These are phyloP conservation scores for Penicillium sp. DNA, from an alignment of 2,329 filamentous ascomycete species.

Conservation along the genomic window DNA sequence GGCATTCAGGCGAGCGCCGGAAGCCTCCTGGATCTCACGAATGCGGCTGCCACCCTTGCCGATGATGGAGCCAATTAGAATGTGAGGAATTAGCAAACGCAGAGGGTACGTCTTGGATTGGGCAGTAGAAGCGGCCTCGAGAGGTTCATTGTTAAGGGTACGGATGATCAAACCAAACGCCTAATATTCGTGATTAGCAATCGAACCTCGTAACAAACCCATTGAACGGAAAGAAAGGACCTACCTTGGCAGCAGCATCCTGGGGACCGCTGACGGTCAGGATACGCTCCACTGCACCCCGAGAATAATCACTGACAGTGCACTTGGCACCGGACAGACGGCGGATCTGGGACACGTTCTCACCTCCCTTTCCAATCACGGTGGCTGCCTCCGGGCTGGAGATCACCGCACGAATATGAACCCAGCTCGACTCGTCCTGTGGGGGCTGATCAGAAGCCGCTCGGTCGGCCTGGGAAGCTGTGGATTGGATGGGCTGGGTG, in stretches of 20 bases:
- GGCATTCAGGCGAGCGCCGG: conserved; percentile 88
- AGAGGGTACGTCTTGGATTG: conserved; percentile 97
- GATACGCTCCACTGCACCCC: conserved; percentile 93
- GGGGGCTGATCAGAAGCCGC: conserved; percentile 41
- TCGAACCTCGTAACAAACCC: neutral
- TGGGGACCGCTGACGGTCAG: conserved; percentile 93
- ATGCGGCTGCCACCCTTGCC: conserved; percentile 93
- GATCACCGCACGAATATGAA: conserved; percentile 93
- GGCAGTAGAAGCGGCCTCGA: conserved; percentile 76
- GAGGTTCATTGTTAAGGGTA: conserved; percentile 91
- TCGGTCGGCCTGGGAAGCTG: conserved; percentile 47
- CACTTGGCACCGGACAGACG: conserved; percentile 94
- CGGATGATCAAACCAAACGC: conserved; percentile 97
- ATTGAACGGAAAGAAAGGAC: conserved; percentile 22
- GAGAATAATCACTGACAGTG: conserved; percentile 95
- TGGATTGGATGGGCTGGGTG: conserved; percentile 53
- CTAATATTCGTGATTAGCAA: conserved; percentile 39
- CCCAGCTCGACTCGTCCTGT: conserved; percentile 90
- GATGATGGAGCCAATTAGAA: conserved; percentile 96
- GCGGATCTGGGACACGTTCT: conserved; percentile 95
- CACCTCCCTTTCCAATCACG: conserved; percentile 94
- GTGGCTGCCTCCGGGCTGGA: conserved; percentile 95
- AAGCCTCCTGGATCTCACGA: conserved; percentile 95
- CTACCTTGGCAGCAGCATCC: conserved; percentile 90
- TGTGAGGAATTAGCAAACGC: conserved; percentile 87